These are phyloP conservation scores for Botryotinia globosa DNA, from an alignment of 2,329 filamentous ascomycete genomes.

Conservation along the genomic window DNA sequence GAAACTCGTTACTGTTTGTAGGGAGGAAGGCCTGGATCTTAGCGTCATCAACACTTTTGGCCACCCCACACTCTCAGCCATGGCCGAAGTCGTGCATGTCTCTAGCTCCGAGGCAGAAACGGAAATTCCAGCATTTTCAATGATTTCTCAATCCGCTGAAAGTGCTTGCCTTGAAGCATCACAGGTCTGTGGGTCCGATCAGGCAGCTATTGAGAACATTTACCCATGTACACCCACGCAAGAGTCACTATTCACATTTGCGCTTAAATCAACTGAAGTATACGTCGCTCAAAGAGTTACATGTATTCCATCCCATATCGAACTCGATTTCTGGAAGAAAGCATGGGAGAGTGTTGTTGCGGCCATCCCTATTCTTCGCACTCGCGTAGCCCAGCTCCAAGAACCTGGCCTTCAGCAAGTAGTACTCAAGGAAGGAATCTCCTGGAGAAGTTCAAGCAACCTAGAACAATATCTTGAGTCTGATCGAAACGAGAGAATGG, in stretches of 20 bases:
- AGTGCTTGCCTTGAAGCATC: conserved; percentile 29
- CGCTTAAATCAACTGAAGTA: conserved; percentile 11
- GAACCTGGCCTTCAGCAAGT: conserved; percentile 34
- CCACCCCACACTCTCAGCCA: conserved; percentile 44
- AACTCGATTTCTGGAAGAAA: conserved; percentile 30
- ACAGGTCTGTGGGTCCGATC: conserved; percentile 29
- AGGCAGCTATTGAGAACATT: conserved; percentile 41
- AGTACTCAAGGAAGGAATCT: conserved; percentile 27
- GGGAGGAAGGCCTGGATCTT: conserved; percentile 37
- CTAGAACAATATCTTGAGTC: conserved; percentile 29
- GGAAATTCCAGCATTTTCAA: conserved; percentile 30
- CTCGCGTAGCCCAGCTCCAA: conserved; percentile 38
- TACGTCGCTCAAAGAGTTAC: conserved; percentile 12
- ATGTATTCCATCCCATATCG: conserved; percentile 30
- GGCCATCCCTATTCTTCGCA: conserved; percentile 39
- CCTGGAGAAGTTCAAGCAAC: conserved; percentile 28
- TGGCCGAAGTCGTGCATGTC: conserved; percentile 42
- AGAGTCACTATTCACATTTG: conserved; percentile 36
- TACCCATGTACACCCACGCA: conserved; percentile 43
- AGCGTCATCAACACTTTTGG: conserved; percentile 46
- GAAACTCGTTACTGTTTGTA: conserved; percentile 45
- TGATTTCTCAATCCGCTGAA: conserved; percentile 28
- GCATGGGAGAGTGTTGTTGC: conserved; percentile 37
- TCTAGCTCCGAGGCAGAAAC: neutral
- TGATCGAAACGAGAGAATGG: conserved; percentile 30